Percentiles rank a stretch among this genome's conserved stretches.
Conservation (phyloP, 805 yeast species). For the Teunomyces barrocoloradensis region DNA sequence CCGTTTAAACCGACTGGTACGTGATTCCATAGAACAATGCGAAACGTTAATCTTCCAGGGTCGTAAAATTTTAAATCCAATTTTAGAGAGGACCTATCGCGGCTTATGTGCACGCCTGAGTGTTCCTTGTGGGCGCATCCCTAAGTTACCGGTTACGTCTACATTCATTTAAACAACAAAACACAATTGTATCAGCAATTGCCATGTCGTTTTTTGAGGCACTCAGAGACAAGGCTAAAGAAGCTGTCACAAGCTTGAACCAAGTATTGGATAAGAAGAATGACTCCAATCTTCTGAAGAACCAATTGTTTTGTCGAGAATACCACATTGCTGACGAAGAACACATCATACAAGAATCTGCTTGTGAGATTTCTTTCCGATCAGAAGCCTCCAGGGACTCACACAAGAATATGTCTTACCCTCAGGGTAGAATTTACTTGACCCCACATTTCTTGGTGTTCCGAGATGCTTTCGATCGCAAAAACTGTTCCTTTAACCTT, state of each 20-base stretch:
- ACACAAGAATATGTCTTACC: constrained; percentile 22
- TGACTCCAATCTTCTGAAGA: constrained; percentile 52
- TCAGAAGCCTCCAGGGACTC: constrained; percentile 25
- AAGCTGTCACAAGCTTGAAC: constrained; percentile 45
- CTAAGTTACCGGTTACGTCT: constrained; percentile 1
- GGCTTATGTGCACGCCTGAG: constrained; percentile 1
- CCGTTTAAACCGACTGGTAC: background rate
- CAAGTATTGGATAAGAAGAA: constrained; percentile 44
- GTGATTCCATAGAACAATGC: background rate
- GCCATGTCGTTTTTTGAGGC: constrained; percentile 52
- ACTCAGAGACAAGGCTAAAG: constrained; percentile 46
- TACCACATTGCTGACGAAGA: constrained; percentile 75
- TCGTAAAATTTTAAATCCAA: background rate
- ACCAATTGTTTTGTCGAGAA: constrained; percentile 66
- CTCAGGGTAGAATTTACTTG: constrained; percentile 65
- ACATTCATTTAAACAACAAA: background rate
- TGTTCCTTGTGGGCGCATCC: constrained; percentile 3
- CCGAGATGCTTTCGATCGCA: constrained; percentile 64
- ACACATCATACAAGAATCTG: constrained; percentile 57
- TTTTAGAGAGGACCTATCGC: background rate
- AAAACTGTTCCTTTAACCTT: constrained; percentile 63
- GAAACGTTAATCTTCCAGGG: background rate
- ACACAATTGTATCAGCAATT: constrained; percentile 2
- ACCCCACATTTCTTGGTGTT: constrained; percentile 78
- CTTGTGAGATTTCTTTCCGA: constrained; percentile 52